Evolutionary conservation across 164 flowering plant genomes (phyloP).

Genomic region (Kingdonia uniflora): DNA sequence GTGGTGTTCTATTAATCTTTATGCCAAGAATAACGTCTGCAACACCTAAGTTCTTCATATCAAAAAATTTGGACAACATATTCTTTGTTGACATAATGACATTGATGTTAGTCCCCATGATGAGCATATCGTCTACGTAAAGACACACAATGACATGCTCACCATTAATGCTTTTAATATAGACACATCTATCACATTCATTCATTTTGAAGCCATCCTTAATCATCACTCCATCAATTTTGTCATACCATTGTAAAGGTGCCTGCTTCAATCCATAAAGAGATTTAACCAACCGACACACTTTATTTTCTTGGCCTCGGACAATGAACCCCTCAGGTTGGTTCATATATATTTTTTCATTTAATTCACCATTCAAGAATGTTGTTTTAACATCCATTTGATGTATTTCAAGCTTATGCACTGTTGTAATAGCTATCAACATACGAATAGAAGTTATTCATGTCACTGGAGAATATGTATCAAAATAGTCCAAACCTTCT

Average conservation of each 20-base stretch:
- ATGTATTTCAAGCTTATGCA: slow-evolving; percentile 1
- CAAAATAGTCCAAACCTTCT: neutral
- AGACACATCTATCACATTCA: neutral
- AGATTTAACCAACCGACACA: neutral
- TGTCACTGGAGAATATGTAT: neutral
- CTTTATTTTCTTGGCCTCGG: neutral
- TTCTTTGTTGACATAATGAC: no score
- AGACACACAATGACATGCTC: no score
- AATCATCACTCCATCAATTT: neutral
- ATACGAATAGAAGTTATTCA: neutral
- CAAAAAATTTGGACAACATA: slow-evolving; percentile 10
- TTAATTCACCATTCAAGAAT: slow-evolving; percentile 2
- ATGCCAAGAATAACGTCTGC: neutral
- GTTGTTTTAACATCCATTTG: neutral
- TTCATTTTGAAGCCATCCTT: neutral
- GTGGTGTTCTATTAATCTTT: neutral
- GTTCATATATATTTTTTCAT: neutral
- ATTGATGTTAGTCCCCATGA: no score
- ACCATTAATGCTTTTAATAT: neutral
- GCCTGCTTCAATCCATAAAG: slow-evolving; percentile 1
- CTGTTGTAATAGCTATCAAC: neutral
- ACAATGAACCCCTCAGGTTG: slow-evolving; percentile 2
- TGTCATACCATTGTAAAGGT: neutral
- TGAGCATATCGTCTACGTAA: no score
- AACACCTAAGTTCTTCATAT: slow-evolving; percentile 25